Evolutionary conservation across 1,284 basidiomycete genomes (phyloP), one percentile per base, ranked within the genome.

Genomic region (Dichomitus squalens): DNA sequence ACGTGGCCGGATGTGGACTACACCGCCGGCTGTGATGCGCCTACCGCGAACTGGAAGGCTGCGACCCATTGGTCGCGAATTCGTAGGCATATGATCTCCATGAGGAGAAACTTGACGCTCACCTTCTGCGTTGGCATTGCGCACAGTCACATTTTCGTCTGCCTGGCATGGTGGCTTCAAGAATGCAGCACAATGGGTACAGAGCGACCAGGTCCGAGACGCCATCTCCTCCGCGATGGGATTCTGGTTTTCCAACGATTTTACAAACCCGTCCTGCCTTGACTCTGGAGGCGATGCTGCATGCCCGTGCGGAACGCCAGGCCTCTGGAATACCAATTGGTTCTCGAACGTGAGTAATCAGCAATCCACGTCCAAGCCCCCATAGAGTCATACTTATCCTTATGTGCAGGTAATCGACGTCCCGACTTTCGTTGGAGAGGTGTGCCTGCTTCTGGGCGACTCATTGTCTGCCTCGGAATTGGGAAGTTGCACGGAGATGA

Each of bases 291-390:
- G 85, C 2, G 74, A 71, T 1, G 58, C 65, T 11, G 63, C 71
- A 9, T 87, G 85, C 60, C 81, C 84, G 2, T 87, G 84, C 60
- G 75, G 74, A 3, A 83, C 85, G 7, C 77, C 81, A 0, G 85
- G 85, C 60, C 58, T 79, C 8, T 86, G 83, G 85, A 88, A 88
- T 64, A 80, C 79, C 54, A 90, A 90, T 66, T 90, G 88, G 88
- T 87, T 80, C 66, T 81, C 79, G 9, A 88, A 61, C 29, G 64
- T 65, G 52, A 33, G 50, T 41, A n/a, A 23, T 23, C 41, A 50
- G 12, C 31, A 12, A 57, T n/a, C 3, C 16, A n/a, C 9, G 16
- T 29, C 16, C n/a, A 44, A 44, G 14, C 16, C 16, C 18, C 16
- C n/a, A 16, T 29, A 44, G 41, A 2, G 7, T 25, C 41, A 14